These are phyloP conservation scores for Tetracladium setigerum DNA, from an alignment of 495 filamentous ascomycete species.

Conservation along the genomic window DNA sequence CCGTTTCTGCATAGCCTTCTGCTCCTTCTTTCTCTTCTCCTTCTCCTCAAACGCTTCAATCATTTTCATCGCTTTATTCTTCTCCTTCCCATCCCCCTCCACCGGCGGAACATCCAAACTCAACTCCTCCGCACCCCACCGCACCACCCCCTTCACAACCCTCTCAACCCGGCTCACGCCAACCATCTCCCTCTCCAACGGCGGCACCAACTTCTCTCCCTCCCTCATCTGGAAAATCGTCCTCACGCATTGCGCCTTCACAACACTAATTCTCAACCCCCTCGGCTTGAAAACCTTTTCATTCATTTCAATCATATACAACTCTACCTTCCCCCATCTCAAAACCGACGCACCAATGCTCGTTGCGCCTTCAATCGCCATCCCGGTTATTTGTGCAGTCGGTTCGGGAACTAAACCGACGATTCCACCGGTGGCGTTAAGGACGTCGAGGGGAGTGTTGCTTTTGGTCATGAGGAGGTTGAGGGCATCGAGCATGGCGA, in stretches of 20 bases:
- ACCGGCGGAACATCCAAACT: slow-evolving; percentile 20
- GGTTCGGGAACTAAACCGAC: slow-evolving; percentile 26
- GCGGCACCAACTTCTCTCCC: slow-evolving; percentile 14
- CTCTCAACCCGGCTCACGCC: slow-evolving; percentile 18
- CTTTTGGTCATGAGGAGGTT: slow-evolving; percentile 25
- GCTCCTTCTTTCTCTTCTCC: no score
- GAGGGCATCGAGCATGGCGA: slow-evolving; percentile 25
- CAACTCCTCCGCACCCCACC: slow-evolving; percentile 26
- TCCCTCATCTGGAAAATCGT: slow-evolving; percentile 3
- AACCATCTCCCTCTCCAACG: slow-evolving; percentile 8
- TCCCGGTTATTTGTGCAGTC: slow-evolving; percentile 26
- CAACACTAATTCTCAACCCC: slow-evolving; percentile 23
- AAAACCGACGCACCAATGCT: slow-evolving; percentile 22
- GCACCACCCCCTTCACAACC: slow-evolving; percentile 11
- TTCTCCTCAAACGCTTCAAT: background rate
- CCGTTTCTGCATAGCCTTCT: no score
- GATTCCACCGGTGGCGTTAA: slow-evolving; percentile 27
- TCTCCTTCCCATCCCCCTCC: background rate
- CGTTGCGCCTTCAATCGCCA: slow-evolving; percentile 21
- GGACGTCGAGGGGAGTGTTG: slow-evolving; percentile 29
- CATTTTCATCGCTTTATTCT: background rate
- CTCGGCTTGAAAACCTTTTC: slow-evolving; percentile 24
- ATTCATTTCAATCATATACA: slow-evolving; percentile 22
- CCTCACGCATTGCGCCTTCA: slow-evolving; percentile 20
- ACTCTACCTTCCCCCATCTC: slow-evolving; percentile 25